These are phyloP conservation scores for Vitis cinerea DNA, from an alignment of 164 flowering plant species.

Conservation along the genomic window DNA sequence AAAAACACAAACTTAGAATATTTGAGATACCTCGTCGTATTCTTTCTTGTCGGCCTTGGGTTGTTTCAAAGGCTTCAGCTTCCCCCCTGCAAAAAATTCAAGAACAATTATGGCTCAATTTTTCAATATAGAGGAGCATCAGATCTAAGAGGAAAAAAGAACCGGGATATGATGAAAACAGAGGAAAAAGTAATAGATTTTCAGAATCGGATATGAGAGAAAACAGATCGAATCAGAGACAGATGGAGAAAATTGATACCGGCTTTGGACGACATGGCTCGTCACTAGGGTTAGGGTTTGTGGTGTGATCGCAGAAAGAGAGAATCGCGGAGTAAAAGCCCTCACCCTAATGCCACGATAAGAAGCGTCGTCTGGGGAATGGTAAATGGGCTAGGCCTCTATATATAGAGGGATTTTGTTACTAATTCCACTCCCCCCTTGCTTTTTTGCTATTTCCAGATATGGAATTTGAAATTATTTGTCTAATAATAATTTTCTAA, in stretches of 20 bases:
- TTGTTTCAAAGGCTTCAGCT: slow-evolving; percentile 83
- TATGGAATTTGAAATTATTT: too few relatives aligned
- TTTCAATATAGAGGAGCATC: not conserved
- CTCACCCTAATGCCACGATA: not conserved
- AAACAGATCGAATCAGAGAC: not conserved
- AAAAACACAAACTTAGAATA: too few relatives aligned
- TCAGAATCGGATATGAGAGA: not conserved
- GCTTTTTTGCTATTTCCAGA: too few relatives aligned
- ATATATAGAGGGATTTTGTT: too few relatives aligned
- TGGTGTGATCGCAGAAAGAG: not conserved
- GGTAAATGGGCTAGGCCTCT: too few relatives aligned
- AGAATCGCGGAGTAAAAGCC: slow-evolving; percentile 2
- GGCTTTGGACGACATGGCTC: slow-evolving; percentile 75
- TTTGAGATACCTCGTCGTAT: slow-evolving; percentile 69
- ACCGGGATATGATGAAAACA: not conserved
- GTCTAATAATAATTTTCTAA: too few relatives aligned
- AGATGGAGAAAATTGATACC: slow-evolving; percentile 27
- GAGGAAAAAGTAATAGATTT: not conserved
- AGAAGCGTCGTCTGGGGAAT: not conserved
- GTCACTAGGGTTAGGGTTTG: slow-evolving; percentile 20
- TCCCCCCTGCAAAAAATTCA: slow-evolving; percentile 43
- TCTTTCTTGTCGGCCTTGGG: slow-evolving; percentile 78
- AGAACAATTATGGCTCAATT: not conserved
- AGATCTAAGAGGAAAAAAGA: slow-evolving; percentile 5
- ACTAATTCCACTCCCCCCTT: too few relatives aligned